Base-by-base conservation (phyloP, 2,329 filamentous ascomycete genomes). In the Sphaerulina musiva region DNA sequence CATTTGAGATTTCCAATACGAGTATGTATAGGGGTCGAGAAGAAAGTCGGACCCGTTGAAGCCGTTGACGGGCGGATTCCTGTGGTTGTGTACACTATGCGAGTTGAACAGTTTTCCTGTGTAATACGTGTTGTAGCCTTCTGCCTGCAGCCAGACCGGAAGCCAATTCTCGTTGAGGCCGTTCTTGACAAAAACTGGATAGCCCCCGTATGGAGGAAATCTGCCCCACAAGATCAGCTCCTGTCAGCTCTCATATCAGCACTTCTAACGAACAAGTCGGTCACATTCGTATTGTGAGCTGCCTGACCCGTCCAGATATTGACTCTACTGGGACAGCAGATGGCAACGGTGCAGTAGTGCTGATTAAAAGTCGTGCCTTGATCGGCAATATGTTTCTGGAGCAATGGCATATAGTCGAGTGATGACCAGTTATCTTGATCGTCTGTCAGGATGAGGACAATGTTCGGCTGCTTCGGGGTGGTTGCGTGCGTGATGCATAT, bases 271-370 rank as follows among this genome's bases (percentile, higher is more conserved):
- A 60, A 63, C 1, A 79, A 73, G 62, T 78, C 75, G 0, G 84
- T 87, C 1, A 87, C 81, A 60, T 87, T 87, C 0, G 82, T 86
- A 59, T 86, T 86, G 61, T 87, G 84, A 0, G 83, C 81, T 7
- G 80, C 76, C 61, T 78, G 79, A 0, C 84, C 84, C 0, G 83
- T 86, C 77, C 78, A 81, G 1, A 87, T 66, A 9, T 78, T 80
- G 1, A 85, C 84, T 1, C 84, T 74, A 0, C 83, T 82, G 0
- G 84, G 84, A 58, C 84, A 87, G 66, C 84, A 87, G 0, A 86
- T 68, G 0, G 84, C 75, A 0, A 82, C 80, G 0, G 84, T 87
- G 60, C 81, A 84, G 54, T 81, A 87, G 61, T 87, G 84, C 36
- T 79, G 78, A 47, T 73, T 70, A 55, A 79, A 87, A 1, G 74